Conservation (phyloP, 169 alveolate genomes). For the Ichthyophthirius multifiliis region DNA sequence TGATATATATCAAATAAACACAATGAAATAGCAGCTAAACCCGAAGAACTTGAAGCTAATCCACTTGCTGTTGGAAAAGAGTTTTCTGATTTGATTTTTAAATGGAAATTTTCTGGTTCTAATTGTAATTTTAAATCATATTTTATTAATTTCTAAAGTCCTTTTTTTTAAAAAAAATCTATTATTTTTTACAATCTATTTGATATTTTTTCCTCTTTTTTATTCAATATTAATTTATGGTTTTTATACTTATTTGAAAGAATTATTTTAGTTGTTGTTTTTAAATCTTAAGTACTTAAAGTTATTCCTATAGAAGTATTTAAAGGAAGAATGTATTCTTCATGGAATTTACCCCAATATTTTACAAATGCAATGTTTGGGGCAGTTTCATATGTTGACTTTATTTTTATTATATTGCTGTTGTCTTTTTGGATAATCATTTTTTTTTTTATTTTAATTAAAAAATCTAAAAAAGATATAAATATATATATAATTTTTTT, state of each 20-base stretch:
- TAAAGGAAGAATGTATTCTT: constrained; percentile 70
- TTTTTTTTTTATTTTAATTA: neutral
- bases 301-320: constrained; percentile 81
- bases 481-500: no score
- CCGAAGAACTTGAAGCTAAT: constrained; percentile 83
- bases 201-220: constrained; percentile 29
- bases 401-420: neutral
- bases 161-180: constrained; percentile 18
- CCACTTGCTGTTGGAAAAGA: constrained; percentile 87
- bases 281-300: constrained; percentile 59
- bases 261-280: constrained; percentile 65
- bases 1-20: constrained; percentile 53
- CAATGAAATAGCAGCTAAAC: constrained; percentile 73
- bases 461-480: no score
- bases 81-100: constrained; percentile 45
- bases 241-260: constrained; percentile 17
- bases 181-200: constrained; percentile 50
- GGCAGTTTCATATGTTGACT: constrained; percentile 52
- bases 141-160: no score
- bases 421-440: neutral
- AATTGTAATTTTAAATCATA: no score
- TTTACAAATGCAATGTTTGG: constrained; percentile 84
- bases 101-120: neutral
- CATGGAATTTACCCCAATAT: constrained; percentile 87
- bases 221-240: constrained; percentile 44